Percentiles rank a stretch among this genome's conserved stretches.
Conservation (phyloP, 2,329 filamentous ascomycete species). For the Aureobasidium zeae region DNA sequence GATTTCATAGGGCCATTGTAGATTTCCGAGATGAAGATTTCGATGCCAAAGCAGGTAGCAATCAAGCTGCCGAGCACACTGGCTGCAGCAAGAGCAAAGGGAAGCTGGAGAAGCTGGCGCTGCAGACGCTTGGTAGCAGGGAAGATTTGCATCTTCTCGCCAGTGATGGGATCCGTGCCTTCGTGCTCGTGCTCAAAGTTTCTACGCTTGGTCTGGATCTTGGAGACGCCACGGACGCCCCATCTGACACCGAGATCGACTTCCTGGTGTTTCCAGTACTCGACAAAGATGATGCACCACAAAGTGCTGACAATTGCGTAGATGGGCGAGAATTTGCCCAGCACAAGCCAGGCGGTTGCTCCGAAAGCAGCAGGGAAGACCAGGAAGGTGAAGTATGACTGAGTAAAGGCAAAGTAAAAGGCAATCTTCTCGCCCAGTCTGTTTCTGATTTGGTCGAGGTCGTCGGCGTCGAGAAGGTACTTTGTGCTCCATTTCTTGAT, state of each 20-base stretch:
- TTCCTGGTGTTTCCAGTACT: constrained; percentile 95
- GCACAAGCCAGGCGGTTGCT: constrained; percentile 65
- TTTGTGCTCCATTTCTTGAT: constrained; percentile 44
- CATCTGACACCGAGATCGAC: constrained; percentile 76
- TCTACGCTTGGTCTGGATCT: constrained; percentile 65
- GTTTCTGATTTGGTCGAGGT: constrained; percentile 43
- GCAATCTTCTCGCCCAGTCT: constrained; percentile 57
- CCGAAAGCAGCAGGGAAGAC: constrained; percentile 75
- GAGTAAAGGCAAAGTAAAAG: constrained; percentile 91
- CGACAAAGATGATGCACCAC: constrained; percentile 86
- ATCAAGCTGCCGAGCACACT: constrained; percentile 71
- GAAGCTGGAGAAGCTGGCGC: constrained; percentile 71
- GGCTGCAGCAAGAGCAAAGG: constrained; percentile 69
- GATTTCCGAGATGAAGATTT: constrained; percentile 91
- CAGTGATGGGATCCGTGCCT: constrained; percentile 69
- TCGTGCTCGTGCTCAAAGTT: constrained; percentile 75
- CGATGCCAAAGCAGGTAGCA: constrained; percentile 77
- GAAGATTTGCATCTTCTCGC: constrained; percentile 67
- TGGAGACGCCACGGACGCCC: constrained; percentile 77
- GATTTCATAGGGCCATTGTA: constrained; percentile 83
- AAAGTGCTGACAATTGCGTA: constrained; percentile 71
- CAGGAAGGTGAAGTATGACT: constrained; percentile 80
- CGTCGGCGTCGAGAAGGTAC: constrained; percentile 38
- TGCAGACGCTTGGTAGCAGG: constrained; percentile 64
- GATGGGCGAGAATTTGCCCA: constrained; percentile 72